These are phyloP conservation scores for Leccinum fuscescens DNA, from an alignment of 1,284 basidiomycete species.

Conservation along the genomic window DNA sequence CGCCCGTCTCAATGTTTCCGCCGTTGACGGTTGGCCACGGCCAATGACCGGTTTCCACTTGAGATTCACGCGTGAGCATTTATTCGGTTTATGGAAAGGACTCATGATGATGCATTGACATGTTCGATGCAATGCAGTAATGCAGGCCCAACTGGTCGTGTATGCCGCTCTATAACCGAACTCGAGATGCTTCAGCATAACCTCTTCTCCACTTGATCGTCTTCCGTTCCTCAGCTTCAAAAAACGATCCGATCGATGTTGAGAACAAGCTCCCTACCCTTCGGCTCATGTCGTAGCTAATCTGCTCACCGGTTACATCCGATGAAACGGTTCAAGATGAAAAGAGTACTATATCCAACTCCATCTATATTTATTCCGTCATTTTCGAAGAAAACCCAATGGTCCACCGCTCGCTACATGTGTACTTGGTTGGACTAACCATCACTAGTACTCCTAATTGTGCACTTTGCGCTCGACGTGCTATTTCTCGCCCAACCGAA, in stretches of 20 bases:
- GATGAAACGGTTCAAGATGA: neutral
- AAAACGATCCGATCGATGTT: neutral
- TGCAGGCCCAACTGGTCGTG: neutral
- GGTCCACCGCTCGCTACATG: neutral
- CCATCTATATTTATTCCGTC: neutral
- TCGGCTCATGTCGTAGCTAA: neutral
- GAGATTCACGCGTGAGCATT: conserved; percentile 18
- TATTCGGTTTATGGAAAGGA: neutral
- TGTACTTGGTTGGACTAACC: neutral
- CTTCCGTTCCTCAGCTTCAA: neutral
- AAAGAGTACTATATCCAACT: neutral
- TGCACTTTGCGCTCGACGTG: neutral
- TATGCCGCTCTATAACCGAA: neutral
- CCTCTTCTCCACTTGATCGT: neutral
- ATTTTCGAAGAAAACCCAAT: neutral
- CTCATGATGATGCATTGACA: neutral
- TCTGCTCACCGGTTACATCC: neutral
- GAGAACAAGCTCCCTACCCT: neutral
- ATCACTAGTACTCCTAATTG: neutral
- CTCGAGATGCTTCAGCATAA: neutral
- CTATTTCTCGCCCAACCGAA: neutral
- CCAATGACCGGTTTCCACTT: conserved; percentile 20
- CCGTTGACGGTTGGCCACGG: neutral
- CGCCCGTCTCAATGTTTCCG: neutral
- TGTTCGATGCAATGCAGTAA: neutral